Percentiles rank a stretch among this genome's conserved stretches.
Conservation (phyloP, 805 yeast species). For the Candida michaelii region DNA sequence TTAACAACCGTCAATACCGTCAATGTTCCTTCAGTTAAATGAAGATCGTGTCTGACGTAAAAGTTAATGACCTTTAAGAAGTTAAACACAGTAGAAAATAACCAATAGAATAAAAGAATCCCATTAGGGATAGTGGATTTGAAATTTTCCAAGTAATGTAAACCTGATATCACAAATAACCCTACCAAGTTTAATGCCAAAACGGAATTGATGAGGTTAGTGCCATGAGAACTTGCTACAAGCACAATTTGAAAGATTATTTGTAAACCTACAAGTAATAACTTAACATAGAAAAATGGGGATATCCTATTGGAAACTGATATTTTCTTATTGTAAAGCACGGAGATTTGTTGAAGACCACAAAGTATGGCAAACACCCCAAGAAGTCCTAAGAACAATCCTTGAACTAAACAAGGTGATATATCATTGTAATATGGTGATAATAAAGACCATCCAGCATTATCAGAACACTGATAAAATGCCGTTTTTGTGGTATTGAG, state of each 20-base stretch:
- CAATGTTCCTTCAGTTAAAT: constrained; percentile 22
- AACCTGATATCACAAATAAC: constrained; percentile 48
- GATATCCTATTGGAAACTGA: constrained; percentile 27
- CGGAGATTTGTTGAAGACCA: constrained; percentile 38
- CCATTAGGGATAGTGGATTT: constrained; percentile 67
- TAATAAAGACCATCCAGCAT: constrained; percentile 47
- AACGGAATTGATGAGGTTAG: constrained; percentile 26
- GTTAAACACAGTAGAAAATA: constrained; percentile 51
- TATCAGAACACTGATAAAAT: constrained; percentile 16
- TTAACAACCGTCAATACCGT: constrained; percentile 36
- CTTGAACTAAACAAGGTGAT: constrained; percentile 61
- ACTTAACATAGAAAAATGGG: constrained; percentile 44
- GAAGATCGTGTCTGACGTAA: constrained; percentile 32
- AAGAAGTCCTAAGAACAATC: constrained; percentile 42
- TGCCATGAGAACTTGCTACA: constrained; percentile 15
- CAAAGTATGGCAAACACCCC: constrained; percentile 43
- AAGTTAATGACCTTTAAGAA: constrained; percentile 44
- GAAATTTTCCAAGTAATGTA: constrained; percentile 73
- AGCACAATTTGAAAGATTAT: constrained; percentile 32
- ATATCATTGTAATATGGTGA: constrained; percentile 48
- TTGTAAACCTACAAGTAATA: constrained; percentile 40
- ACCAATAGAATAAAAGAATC: constrained; percentile 73
- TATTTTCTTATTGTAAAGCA: constrained; percentile 28
- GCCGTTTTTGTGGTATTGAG: no score
- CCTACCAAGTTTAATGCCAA: constrained; percentile 37